phyloP scores from a whole-genome alignment of 164 flowering plant species.

The Umbilicus rupestris region DNA sequence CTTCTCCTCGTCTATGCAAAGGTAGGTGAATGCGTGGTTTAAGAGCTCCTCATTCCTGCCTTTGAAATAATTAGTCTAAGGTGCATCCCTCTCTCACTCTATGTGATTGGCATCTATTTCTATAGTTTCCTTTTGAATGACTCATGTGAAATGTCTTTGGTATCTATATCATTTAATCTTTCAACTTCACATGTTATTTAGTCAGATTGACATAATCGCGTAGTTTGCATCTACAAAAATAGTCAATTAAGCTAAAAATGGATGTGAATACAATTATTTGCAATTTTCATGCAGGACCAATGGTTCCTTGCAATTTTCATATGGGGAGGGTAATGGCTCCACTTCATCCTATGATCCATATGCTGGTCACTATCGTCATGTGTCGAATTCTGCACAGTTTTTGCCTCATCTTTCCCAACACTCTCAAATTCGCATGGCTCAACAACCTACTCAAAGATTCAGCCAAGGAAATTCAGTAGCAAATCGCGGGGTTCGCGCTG shows the following conservation, averaged over 20 bases:
- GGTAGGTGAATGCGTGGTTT: constrained; percentile 1
- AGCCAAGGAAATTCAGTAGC: constrained; percentile 39
- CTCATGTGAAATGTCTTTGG: too few relatives aligned
- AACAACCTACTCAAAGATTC: constrained; percentile 43
- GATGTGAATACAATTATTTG: not conserved
- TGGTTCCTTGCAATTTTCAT: constrained; percentile 51
- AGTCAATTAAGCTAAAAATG: too few relatives aligned
- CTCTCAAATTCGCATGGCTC: constrained; percentile 76
- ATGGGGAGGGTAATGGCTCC: constrained; percentile 41
- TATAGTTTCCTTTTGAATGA: too few relatives aligned
- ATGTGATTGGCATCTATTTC: too few relatives aligned
- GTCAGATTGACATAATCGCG: too few relatives aligned
- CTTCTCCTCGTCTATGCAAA: not conserved
- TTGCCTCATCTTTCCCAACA: constrained; percentile 46
- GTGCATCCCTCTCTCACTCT: too few relatives aligned
- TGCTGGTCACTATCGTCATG: constrained; percentile 33
- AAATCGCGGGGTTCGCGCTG: constrained; percentile 35
- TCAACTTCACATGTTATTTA: too few relatives aligned
- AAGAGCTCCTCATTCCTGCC: not conserved
- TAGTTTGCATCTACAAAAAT: not conserved
- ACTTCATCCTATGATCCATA: constrained; percentile 41
- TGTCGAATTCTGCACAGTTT: constrained; percentile 39
- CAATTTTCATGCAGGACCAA: constrained; percentile 38
- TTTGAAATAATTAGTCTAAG: not conserved
- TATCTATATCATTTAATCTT: too few relatives aligned